Conservation (phyloP, 257 asterid genomes). For the Linaria vulgaris region DNA sequence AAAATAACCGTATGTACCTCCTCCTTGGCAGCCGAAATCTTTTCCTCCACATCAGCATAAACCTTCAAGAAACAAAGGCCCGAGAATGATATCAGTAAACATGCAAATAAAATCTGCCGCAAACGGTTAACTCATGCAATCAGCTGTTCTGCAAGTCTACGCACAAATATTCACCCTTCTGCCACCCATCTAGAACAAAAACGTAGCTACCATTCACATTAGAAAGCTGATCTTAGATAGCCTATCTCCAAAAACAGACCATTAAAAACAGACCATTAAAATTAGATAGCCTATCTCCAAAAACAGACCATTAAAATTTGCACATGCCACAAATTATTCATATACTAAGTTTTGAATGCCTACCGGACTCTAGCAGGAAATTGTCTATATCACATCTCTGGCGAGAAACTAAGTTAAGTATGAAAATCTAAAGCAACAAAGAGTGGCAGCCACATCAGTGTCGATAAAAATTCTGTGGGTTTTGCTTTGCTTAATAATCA, state of each 20-base stretch:
- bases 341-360: background rate
- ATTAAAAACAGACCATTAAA: no score
- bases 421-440: background rate
- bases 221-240: no score
- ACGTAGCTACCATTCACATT: background rate
- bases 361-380: background rate
- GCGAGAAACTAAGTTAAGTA: no score
- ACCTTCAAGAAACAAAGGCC: constrained; percentile 49
- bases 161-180: background rate
- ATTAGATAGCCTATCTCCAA: no score
- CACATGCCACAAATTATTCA: no score
- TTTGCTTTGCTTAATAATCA: background rate
- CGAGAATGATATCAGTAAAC: background rate
- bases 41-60: constrained; percentile 74
- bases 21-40: constrained; percentile 72
- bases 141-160: background rate
- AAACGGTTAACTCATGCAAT: constrained; percentile 13
- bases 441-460: background rate
- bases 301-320: no score
- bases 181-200: constrained; percentile 12
- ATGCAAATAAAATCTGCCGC: constrained; percentile 20
- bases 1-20: constrained; percentile 58
- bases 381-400: background rate
- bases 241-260: no score
- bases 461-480: background rate